Conservation (phyloP, 352 stramenopile species). For the Phytophthora niederhauseri region DNA sequence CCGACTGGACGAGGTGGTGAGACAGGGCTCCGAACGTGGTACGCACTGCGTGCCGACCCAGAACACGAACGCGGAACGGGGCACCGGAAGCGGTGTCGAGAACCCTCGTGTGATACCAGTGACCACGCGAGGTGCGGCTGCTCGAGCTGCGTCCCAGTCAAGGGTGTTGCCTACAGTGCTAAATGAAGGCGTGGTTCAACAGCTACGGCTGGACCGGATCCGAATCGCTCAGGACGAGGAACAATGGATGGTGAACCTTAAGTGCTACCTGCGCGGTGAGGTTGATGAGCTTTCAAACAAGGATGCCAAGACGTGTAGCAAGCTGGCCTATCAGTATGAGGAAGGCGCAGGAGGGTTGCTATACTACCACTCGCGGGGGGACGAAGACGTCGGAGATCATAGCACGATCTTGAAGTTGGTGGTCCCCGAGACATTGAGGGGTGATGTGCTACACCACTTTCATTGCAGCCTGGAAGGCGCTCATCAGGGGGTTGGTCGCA, state of each 20-base stretch:
- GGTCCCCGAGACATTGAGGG: neutral
- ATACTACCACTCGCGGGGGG: neutral
- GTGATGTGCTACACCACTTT: neutral
- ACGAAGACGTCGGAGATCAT: neutral
- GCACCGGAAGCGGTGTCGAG: too few relatives aligned
- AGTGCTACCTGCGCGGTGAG: conserved; percentile 6
- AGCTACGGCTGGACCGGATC: neutral
- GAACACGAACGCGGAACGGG: neutral
- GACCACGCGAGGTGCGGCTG: neutral
- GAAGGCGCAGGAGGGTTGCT: neutral
- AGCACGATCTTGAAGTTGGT: neutral
- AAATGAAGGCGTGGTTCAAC: neutral
- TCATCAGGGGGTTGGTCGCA: neutral
- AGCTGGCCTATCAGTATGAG: neutral
- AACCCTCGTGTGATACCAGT: neutral
- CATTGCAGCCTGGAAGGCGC: neutral
- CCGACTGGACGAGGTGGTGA: neutral
- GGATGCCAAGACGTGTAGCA: neutral
- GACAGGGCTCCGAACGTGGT: too few relatives aligned
- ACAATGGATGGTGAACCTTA: conserved; percentile 6
- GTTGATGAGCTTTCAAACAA: neutral
- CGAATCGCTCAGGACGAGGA: conserved; percentile 6
- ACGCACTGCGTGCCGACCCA: too few relatives aligned
- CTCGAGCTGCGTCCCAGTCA: too few relatives aligned
- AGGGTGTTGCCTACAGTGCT: neutral